Percentiles rank a stretch among this genome's conserved stretches.
Evolutionary conservation across 345 rosid genomes (phyloP).

Genomic region (Gossypium arboreum): DNA sequence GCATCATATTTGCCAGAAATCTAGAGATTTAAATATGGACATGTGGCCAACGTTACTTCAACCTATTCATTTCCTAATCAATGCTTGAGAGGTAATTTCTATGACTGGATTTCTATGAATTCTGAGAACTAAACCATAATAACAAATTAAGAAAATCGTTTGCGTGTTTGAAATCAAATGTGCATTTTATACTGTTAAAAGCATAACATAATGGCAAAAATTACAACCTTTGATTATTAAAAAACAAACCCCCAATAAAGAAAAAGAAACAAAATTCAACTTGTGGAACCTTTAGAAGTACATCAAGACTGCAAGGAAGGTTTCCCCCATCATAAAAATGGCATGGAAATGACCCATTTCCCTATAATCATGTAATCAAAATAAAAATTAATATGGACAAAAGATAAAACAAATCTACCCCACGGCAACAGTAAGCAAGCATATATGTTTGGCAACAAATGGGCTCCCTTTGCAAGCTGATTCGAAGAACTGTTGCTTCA

Average conservation of each 20-base stretch:
- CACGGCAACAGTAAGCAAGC: neutral
- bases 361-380: neutral
- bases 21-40: too few species aligned
- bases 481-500: neutral
- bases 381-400: slow-evolving; percentile 6
- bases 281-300: neutral
- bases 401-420: neutral
- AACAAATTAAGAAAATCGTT: neutral
- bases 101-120: too few species aligned
- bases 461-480: neutral
- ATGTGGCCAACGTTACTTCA: too few species aligned
- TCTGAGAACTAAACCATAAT: too few species aligned
- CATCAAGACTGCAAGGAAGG: neutral
- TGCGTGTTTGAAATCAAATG: neutral
- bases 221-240: neutral
- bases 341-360: neutral
- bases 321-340: neutral
- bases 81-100: too few species aligned
- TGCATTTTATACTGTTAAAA: neutral
- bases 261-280: neutral
- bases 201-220: neutral
- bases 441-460: neutral
- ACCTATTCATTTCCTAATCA: too few species aligned
- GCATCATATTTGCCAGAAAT: too few species aligned
- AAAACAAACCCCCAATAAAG: neutral